Conservation (phyloP, 805 yeast genomes). For the Candida pseudoglaebosa region DNA sequence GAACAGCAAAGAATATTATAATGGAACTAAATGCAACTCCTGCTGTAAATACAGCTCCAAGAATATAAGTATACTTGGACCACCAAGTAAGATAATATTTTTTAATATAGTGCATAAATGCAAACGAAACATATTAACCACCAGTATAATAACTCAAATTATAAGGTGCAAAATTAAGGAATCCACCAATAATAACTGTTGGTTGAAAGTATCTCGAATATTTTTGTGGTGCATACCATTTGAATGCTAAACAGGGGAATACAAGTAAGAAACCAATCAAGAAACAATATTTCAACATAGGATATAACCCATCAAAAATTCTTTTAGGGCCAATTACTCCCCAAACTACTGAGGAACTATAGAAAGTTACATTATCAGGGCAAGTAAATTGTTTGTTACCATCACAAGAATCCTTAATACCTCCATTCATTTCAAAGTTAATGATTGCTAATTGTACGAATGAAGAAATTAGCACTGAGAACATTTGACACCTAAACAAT, state of each 20-base stretch:
- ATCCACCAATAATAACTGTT: constrained; percentile 44
- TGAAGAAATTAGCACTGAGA: constrained; percentile 17
- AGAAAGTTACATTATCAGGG: constrained; percentile 31
- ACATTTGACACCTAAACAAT: constrained; percentile 29
- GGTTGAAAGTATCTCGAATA: constrained; percentile 42
- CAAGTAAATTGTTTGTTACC: constrained; percentile 21
- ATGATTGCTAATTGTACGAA: constrained; percentile 20
- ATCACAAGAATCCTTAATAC: constrained; percentile 17
- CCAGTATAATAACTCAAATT: constrained; percentile 46
- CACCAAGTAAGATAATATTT: constrained; percentile 49
- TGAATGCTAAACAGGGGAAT: constrained; percentile 15
- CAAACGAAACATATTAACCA: constrained; percentile 47
- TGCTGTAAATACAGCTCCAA: constrained; percentile 49
- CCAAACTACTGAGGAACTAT: constrained; percentile 44
- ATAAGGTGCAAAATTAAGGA: constrained; percentile 41
- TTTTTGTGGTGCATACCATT: constrained; percentile 14
- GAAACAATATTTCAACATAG: constrained; percentile 49
- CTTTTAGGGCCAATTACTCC: constrained; percentile 54
- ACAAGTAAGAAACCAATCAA: constrained; percentile 42
- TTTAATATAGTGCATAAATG: constrained; percentile 49
- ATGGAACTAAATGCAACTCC: constrained; percentile 56
- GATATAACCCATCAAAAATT: constrained; percentile 48
- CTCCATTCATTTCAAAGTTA: constrained; percentile 14
- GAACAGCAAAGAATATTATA: constrained; percentile 50
- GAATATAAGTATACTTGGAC: constrained; percentile 63